Percentiles rank a stretch among this genome's conserved stretches.
phyloP scores from a whole-genome alignment of 2,329 filamentous ascomycete genomes.

The Tolypocladium amazonense region DNA sequence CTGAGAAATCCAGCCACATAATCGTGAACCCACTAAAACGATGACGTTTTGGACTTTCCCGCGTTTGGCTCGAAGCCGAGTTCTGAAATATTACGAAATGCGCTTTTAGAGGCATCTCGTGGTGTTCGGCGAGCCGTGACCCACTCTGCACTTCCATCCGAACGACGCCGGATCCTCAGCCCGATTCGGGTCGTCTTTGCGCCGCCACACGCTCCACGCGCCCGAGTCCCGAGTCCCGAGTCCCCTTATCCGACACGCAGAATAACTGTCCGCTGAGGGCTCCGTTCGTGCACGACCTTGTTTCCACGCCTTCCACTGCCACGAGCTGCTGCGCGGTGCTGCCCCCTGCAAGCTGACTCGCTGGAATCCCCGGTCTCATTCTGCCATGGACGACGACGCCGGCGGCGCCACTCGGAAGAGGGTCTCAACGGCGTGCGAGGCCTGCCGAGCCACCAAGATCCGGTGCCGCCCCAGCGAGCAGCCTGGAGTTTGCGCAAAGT shows the following conservation, averaged over 20 bases:
- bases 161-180: neutral
- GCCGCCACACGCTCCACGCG: neutral
- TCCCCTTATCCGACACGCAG: neutral
- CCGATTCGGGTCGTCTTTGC: neutral
- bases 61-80: neutral
- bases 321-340: neutral
- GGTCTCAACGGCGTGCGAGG: slow-evolving; percentile 37
- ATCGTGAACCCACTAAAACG: too few relatives aligned
- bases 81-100: neutral
- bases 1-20: too few relatives aligned
- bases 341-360: neutral
- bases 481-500: slow-evolving; percentile 41
- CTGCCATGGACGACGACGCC: slow-evolving; percentile 7
- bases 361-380: neutral
- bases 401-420: slow-evolving; percentile 12
- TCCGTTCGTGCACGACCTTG: neutral
- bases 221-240: neutral
- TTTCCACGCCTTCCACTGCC: neutral
- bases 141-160: neutral
- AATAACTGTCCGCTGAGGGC: neutral
- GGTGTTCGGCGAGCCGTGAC: neutral
- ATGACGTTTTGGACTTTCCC: too few relatives aligned
- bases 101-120: neutral
- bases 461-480: slow-evolving; percentile 39
- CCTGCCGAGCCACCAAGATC: slow-evolving; percentile 42